Base-by-base conservation (phyloP, 2,329 filamentous ascomycete genomes). In the Albifimbria verrucaria region DNA sequence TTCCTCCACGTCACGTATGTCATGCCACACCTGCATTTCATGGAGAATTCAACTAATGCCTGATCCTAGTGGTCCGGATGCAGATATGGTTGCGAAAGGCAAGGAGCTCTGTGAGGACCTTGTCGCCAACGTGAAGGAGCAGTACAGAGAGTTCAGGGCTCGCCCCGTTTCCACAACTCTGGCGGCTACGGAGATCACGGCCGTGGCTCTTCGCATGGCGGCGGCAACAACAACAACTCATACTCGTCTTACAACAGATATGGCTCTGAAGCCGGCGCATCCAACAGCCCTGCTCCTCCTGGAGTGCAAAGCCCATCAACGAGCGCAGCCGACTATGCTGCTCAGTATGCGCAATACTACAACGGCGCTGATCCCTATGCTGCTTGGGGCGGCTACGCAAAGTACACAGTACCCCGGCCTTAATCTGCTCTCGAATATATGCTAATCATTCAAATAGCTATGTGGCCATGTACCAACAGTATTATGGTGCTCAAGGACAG, bases 1-100 rank as follows among this genome's bases (percentile, higher is more conserved):
- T 97, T 92, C 67, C 80, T 99, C 45, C 92, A 97, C 70, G 92
- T 97, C 59, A 90, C 94, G 89, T 95, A 80, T 69, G 89, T n/a
- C n/a, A n/a, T 80, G 24, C 32, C 22, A 28, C 5, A 24, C 36
- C 26, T 21, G 10, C 17, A 23, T 32, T 22, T 22, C n/a, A 12
- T 20, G n/a, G 15, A 12, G 7, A 3, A 3, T 9, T 18, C 32
- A 48, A 52, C 72, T 79, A 57, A 78, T 62, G 51, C 41, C 45
- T 17, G 47, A 18, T 52, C 32, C 21, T 57, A 96, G 91, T 57
- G 93, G 92, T 5, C 94, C 94, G 7, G 91, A 97, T 67, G 82
- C 89, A 17, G 82, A 83, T 56, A 91, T 95, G 77, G 93, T 99
- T 28, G 82, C 92, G 55, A 86, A 86, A 61, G 94, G 90, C 36